A percentile compares a stretch with the other conserved stretches of the same genome.
Conservation (phyloP, 1,284 basidiomycete species). For the Trametes polyzona region DNA sequence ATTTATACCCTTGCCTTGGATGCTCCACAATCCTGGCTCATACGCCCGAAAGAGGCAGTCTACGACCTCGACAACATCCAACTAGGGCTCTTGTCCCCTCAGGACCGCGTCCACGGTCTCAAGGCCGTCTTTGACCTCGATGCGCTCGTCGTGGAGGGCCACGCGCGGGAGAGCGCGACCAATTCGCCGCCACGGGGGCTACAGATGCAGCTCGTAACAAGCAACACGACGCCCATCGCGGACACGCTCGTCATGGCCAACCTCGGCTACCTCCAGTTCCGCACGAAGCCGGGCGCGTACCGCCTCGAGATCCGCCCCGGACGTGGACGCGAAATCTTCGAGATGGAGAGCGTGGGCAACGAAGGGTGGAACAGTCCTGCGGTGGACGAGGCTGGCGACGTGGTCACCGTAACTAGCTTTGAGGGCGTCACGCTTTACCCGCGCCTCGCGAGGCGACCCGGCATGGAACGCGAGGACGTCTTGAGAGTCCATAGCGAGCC, state of each 20-base stretch:
- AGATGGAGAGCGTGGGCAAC: constrained; percentile 82
- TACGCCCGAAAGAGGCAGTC: constrained; percentile 84
- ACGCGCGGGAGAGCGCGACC: constrained; percentile 76
- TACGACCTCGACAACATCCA: constrained; percentile 98
- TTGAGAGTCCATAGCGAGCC: constrained; percentile 45
- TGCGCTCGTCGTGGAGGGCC: constrained; percentile 92
- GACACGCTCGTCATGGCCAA: constrained; percentile 94
- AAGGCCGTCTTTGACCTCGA: constrained; percentile 88
- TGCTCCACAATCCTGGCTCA: constrained; percentile 89
- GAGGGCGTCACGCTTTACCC: constrained; percentile 91
- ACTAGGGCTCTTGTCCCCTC: constrained; percentile 64
- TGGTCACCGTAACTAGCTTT: constrained; percentile 83
- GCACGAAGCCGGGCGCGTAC: constrained; percentile 89
- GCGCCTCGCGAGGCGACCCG: constrained; percentile 67
- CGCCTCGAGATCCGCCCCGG: constrained; percentile 83
- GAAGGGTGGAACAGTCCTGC: constrained; percentile 82
- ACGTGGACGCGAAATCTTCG: constrained; percentile 80
- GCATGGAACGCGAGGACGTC: constrained; percentile 85
- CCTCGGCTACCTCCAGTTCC: constrained; percentile 96
- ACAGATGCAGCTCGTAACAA: constrained; percentile 76
- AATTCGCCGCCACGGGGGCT: constrained; percentile 79
- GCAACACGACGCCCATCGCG: constrained; percentile 58
- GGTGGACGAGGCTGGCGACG: constrained; percentile 66
- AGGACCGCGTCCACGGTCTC: constrained; percentile 61
- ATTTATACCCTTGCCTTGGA: constrained; percentile 95